Evolutionary conservation across 768 basidiomycete species (phyloP), one percentile per base, ranked within the genome.

Genomic region (Wakefieldia striispora): DNA sequence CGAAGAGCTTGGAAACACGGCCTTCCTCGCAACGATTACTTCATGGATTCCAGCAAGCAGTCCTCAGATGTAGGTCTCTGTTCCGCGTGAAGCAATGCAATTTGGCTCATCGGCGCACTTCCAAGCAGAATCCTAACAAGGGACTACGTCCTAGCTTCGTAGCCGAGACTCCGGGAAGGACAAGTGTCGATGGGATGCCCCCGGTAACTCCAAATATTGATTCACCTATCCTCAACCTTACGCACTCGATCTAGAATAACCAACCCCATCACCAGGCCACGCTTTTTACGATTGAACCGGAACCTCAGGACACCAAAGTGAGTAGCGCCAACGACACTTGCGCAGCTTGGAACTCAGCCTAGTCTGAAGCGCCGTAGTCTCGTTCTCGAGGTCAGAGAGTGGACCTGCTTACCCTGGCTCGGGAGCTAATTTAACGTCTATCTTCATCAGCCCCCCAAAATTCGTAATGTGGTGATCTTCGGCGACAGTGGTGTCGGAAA

Each of bases 401-500:
- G 11, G 5, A 45, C 29, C 11, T 10, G 1, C n/a, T 37, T 21
- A 16, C 4, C 17, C 35, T 39, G 14, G 7, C n/a, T 9, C 21
- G 13, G 3, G 26, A 37, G 11, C 31, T 33, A 14, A 59, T 24
- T 1, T 16, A 33, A 33, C 14, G 33, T 7, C 29, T 34, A 12
- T 19, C 4, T 16, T 41, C 33, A 29, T 48, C 35, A 59, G 57
- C 9, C 33, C 16, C 23, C 24, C 4, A 51, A 49, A 29, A 19
- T 16, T 23, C 61, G 52, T 23, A 76, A 76, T 43, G 43, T 76
- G n/a, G 61, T 76, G 14, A 39, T 76, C 19, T 77, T 76, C 36
- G 75, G 76, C 1, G 73, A 75, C 38, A 67, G 68, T 3, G 75
- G 75, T 14, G 53, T 69, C 3, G 70, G 71, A 12, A 77, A 77